Conservation (phyloP, 495 filamentous ascomycete genomes). For the Pseudotulostoma volvatum region DNA sequence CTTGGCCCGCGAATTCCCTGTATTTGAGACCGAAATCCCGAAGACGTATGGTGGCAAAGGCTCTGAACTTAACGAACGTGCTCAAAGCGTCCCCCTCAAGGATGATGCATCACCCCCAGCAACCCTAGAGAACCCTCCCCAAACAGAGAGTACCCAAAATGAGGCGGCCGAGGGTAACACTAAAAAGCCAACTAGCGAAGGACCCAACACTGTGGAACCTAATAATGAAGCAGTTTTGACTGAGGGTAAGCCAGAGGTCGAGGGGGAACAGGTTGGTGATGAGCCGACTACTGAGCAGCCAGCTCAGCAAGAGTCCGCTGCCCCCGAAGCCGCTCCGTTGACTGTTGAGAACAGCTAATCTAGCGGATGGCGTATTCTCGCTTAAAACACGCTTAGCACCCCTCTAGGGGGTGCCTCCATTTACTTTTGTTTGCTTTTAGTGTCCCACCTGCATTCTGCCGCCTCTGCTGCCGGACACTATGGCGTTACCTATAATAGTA, state of each 20-base stretch:
- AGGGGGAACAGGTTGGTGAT: too few relatives aligned
- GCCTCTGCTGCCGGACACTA: not conserved
- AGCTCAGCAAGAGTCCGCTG: slow-evolving; percentile 7
- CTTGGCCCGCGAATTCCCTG: slow-evolving; percentile 46
- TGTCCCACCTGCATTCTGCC: not conserved
- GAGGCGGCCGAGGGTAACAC: not conserved
- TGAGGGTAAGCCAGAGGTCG: too few relatives aligned
- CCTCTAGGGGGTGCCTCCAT: not conserved
- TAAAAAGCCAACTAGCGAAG: not conserved
- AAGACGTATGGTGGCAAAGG: slow-evolving; percentile 57
- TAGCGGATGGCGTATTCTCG: not conserved
- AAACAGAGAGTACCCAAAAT: slow-evolving; percentile 3
- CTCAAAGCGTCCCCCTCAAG: slow-evolving; percentile 15
- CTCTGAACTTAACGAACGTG: slow-evolving; percentile 16
- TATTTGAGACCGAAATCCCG: slow-evolving; percentile 41
- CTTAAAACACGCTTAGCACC: not conserved
- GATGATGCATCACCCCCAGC: slow-evolving; percentile 4
- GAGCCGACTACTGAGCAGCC: slow-evolving; percentile 7
- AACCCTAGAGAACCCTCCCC: slow-evolving; percentile 4
- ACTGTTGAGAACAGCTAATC: not conserved
- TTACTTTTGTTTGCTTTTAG: not conserved
- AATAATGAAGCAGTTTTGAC: too few relatives aligned
- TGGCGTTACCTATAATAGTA: too few relatives aligned
- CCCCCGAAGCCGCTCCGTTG: not conserved
- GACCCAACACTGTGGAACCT: too few relatives aligned